Conservation (phyloP, 805 yeast species). For the Pichia occidentalis region DNA sequence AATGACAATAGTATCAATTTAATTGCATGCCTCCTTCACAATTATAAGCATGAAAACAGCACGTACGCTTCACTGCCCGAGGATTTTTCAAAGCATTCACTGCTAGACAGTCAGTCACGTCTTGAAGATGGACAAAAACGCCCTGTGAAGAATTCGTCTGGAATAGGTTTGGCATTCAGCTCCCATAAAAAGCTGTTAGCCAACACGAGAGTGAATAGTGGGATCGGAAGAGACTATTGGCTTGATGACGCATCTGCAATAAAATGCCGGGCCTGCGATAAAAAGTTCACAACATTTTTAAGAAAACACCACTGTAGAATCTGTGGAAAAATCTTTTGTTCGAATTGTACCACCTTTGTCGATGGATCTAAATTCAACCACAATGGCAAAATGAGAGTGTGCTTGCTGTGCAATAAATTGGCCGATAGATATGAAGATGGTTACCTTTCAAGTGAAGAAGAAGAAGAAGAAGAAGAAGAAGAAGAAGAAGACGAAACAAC, state of each 20-base stretch:
- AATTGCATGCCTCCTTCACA: no score
- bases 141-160: no score
- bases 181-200: conserved; percentile 5
- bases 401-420: conserved; percentile 60
- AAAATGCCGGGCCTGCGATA: conserved; percentile 79
- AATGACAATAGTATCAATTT: conserved; percentile 1
- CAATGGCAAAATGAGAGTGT: conserved; percentile 68
- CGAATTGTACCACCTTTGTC: conserved; percentile 68
- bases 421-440: conserved; percentile 63
- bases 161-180: not conserved
- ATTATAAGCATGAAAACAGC: no score
- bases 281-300: conserved; percentile 75
- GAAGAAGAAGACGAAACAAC: conserved; percentile 1
- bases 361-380: conserved; percentile 58
- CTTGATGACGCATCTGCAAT: conserved; percentile 90
- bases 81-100: not conserved
- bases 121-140: no score
- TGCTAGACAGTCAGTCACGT: not conserved
- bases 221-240: conserved; percentile 81
- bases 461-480: conserved; percentile 21
- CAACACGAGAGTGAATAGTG: conserved; percentile 25
- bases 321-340: conserved; percentile 93
- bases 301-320: conserved; percentile 92
- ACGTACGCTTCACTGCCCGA: no score
- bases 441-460: conserved; percentile 54